Percentiles rank a stretch among this genome's conserved stretches.
Conservation (phyloP, 2,329 filamentous ascomycete species). For the Hypoxylon sp. region DNA sequence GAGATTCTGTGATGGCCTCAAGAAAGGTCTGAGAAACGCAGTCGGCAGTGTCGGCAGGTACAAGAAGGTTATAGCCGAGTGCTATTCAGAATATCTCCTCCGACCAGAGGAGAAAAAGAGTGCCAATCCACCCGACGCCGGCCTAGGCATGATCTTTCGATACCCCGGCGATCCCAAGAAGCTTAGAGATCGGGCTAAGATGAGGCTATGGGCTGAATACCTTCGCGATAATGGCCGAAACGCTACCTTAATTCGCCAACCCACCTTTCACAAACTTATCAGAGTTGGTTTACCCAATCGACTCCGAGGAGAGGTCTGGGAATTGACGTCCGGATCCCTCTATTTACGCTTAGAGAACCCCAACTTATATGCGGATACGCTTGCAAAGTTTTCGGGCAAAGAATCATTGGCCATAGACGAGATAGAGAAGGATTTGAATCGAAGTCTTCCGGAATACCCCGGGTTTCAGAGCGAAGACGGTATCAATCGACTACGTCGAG, state of each 20-base stretch:
- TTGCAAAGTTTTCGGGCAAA: conserved; percentile 83
- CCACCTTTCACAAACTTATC: conserved; percentile 97
- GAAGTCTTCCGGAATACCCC: conserved; percentile 95
- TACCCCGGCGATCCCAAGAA: conserved; percentile 97
- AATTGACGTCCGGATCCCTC: conserved; percentile 90
- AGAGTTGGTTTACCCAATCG: conserved; percentile 94
- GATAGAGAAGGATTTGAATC: conserved; percentile 98
- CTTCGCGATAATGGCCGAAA: conserved; percentile 95
- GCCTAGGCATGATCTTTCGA: conserved; percentile 89
- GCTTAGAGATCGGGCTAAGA: conserved; percentile 93
- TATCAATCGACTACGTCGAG: conserved; percentile 87
- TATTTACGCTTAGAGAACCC: conserved; percentile 90
- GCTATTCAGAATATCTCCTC: conserved; percentile 89
- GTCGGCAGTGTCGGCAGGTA: conserved; percentile 90
- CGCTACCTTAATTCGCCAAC: conserved; percentile 89
- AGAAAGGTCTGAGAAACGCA: conserved; percentile 85
- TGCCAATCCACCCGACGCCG: conserved; percentile 84
- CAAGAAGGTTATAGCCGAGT: conserved; percentile 81
- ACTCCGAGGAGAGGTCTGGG: conserved; percentile 94
- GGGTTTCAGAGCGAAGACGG: conserved; percentile 97
- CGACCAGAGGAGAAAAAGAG: conserved; percentile 72
- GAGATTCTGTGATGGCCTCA: conserved; percentile 94
- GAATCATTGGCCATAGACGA: conserved; percentile 97
- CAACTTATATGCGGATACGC: conserved; percentile 83
- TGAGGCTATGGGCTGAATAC: conserved; percentile 97